Conservation (phyloP, 2,329 filamentous ascomycete genomes). For the Colletotrichum gigasporum region DNA sequence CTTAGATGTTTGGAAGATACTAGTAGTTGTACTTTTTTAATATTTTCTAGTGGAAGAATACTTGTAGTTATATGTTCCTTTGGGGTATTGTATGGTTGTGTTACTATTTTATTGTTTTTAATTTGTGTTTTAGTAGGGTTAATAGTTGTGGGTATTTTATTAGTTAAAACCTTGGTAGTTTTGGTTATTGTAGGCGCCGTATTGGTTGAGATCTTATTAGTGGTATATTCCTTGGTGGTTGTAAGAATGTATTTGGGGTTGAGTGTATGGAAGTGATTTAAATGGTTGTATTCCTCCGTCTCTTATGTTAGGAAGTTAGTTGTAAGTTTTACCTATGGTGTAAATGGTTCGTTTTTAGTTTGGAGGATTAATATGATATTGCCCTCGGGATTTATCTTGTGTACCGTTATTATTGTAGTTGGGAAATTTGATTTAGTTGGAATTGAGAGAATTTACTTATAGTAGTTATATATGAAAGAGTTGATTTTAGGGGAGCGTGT, state of each 20-base stretch:
- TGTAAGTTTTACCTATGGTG: background rate
- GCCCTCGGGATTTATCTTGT: background rate
- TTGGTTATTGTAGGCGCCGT: background rate
- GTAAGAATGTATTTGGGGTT: background rate
- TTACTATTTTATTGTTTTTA: background rate
- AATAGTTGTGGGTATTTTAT: background rate
- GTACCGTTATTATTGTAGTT: background rate
- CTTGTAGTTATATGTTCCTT: background rate
- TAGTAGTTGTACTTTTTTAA: background rate
- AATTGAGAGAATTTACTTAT: background rate
- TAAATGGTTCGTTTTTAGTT: background rate
- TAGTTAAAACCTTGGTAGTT: background rate
- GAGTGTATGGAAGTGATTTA: background rate
- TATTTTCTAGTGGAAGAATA: background rate
- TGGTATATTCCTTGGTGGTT: background rate
- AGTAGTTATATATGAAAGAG: background rate
- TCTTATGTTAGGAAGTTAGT: background rate
- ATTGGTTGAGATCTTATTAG: background rate
- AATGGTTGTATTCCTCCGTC: background rate
- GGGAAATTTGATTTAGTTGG: background rate
- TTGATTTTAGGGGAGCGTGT: background rate
- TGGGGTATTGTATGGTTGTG: background rate
- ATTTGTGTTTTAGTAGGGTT: background rate
- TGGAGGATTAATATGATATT: background rate
- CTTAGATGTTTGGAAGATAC: background rate